Evolutionary conservation across 768 basidiomycete genomes (phyloP), one percentile per base, ranked within the genome.

Genomic region (Fomitopsis serialis): DNA sequence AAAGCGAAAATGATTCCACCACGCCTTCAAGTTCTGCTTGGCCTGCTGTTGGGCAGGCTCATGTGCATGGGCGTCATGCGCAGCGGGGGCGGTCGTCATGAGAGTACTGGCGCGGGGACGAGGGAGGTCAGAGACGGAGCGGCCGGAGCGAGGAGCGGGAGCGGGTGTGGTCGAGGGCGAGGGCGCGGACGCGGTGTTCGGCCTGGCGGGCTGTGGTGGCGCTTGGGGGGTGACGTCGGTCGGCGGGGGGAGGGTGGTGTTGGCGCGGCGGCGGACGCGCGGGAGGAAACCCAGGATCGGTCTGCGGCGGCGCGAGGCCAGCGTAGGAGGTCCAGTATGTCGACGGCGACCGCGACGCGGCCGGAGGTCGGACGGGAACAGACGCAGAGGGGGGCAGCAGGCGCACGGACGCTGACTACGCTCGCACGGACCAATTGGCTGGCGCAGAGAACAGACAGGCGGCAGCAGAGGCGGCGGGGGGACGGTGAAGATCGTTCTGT

Each of bases 1-100:
- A 55, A 82, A 78, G 2, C 80, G 82, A 60, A 92, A 89, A 59
- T 84, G 81, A 44, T 80, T 78, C 86, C 90, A 90, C 90, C 91
- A 93, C 10, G 89, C 79, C 72, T 84, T 87, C 47, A 89, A 79
- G 34, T 64, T 63, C 13, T 59, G 61, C 58, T 61, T 63, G 29
- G 63, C 59, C 17, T 59, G 60, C 34, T 62, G 44, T 15, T 29
- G 52, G 29, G 53, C 53, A 34, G 27, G 42, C 36, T 58, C 57
- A 19, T 53, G 56, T 4, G 56, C 37, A 40, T 32, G n/a, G 13
- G 23, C 21, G 11, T 50, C 49, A 27, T 50, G 48, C 21, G 48
- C 23, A 32, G 25, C 25, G 19, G 48, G 42, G 29, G 47, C 36
- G 27, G 55, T 12, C 37, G 50, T 54, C 48, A 42, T 58, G 50